These are phyloP conservation scores for Casaregolazyma suthepensis DNA, from an alignment of 1,139 yeast species.

Conservation along the genomic window DNA sequence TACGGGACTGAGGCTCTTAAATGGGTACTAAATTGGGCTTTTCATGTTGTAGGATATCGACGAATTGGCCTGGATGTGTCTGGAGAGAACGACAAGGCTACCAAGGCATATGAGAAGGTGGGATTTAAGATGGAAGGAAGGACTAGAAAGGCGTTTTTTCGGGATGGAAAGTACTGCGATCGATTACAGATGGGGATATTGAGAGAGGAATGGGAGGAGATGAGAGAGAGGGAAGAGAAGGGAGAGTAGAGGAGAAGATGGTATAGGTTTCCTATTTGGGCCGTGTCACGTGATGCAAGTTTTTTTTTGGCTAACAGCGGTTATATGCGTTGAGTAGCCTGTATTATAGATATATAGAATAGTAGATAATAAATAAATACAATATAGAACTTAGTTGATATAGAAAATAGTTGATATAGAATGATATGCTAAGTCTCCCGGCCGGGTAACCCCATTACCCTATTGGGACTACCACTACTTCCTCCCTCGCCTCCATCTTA, in stretches of 20 bases:
- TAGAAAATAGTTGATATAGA: too few relatives aligned
- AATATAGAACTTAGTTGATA: too few relatives aligned
- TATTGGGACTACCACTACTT: slow-evolving; percentile 18
- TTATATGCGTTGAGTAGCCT: too few relatives aligned
- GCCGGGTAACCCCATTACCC: too few relatives aligned
- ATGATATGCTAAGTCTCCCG: too few relatives aligned
- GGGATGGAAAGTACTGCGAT: not conserved
- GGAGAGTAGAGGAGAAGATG: slow-evolving; percentile 42
- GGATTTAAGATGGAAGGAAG: slow-evolving; percentile 1
- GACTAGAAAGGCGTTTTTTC: not conserved
- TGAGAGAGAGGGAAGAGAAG: slow-evolving; percentile 49
- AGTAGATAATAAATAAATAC: too few relatives aligned
- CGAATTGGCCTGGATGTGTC: not conserved
- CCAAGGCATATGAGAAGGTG: not conserved
- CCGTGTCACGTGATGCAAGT: not conserved
- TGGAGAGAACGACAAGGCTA: not conserved
- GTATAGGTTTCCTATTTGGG: slow-evolving; percentile 32
- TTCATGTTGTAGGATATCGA: not conserved
- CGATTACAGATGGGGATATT: not conserved
- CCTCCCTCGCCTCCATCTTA: slow-evolving; percentile 36
- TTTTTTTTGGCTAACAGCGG: too few relatives aligned
- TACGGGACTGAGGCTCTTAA: slow-evolving; percentile 1
- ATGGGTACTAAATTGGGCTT: not conserved
- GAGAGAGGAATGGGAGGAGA: slow-evolving; percentile 23
- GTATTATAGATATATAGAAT: too few relatives aligned